Base-by-base conservation (phyloP, 805 yeast genomes). In the Zygosaccharomyces gambellarensis region DNA sequence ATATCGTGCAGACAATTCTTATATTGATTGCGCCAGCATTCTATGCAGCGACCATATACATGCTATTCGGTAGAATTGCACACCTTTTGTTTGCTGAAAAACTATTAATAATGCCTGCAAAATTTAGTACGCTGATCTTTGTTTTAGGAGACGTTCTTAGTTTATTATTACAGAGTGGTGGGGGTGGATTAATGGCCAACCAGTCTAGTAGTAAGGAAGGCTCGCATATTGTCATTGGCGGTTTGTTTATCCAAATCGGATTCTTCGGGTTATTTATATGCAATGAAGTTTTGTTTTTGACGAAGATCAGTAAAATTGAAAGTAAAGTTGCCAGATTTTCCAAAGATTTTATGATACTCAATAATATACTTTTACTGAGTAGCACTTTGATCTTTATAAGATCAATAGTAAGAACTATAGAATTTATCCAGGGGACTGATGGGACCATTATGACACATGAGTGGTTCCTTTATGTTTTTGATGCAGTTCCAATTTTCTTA, bases 1-100 rank as follows among this genome's bases (percentile, higher is more conserved):
- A 57, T 47, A 49, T 62, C 36, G 52, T 60, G 4, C 69, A 68
- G 51, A 38, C 61, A 1, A 49, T 64, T 17, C 50, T 62, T 10
- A 38, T 68, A 32, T 53, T 67, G 36, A 51, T 68, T 29, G 67
- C 70, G 0, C 71, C 72, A 3, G 57, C 70, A 1, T 53, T 67
- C 11, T 58, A 60, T 43, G 65, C 69, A 2, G 71, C 68, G 1
- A 48, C 68, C 1, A 61, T 67, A 22, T 68, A 69, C 47, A 64
- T 67, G 69, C 11, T 58, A 3, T 62, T 67, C 45, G 70, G 66
- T 12, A 49, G 62, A 46, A 36, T 67, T 28, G 50, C 64, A 5
- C 48, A 36, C 25, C 36, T 48, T 7, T 40, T 64, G 47, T 49
- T 49, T 22, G 60, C 60, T 28, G 54, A 50, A 36, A 47, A 54